Evolutionary conservation across 164 flowering plant species (phyloP), one percentile per base, ranked within the genome.

Genomic region (Vitis rupestris): DNA sequence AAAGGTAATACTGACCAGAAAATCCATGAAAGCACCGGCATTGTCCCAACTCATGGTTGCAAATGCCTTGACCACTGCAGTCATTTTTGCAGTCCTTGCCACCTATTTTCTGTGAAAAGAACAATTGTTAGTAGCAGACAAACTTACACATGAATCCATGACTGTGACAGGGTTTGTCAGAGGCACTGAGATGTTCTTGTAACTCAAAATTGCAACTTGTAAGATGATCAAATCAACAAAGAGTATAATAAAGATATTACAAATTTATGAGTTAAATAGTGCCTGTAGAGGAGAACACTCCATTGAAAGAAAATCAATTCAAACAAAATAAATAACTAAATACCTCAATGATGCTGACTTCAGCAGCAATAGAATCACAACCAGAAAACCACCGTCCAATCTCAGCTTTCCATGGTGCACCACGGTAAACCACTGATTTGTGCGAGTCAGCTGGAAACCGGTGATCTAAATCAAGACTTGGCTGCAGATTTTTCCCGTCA

Each of bases 21-120:
- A 65, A 95, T 70, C 99, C 99, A 82, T 91, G 99, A 82, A 93
- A 95, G 78, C 99, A 95, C 19, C 92, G 85, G 78, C 99, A 95
- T 70, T 86, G 83, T 70, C 98, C 97, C 69, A 91, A 78, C 78
- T 91, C 97, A 68, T 67, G 81, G 73, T 95, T 95, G 70, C 99
- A 95, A 76, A 93, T 80, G 37, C 99, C 99, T 78, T 86, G 97
- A 79, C 92, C 91, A 75, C 88, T 88, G 70, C 99, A 95, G 60
- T 88, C 83, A 68, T 85, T 82, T 77, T 79, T 82, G 86, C 99
- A 95, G 70, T 70, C 75, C 73, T 73, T 82, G 63, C 93, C 90
- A 73, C 94, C 82, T n/a, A 95, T 83, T 72, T 69, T 75, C 98
- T 95, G 87, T 71, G 54, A 71, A 76, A 19, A 75, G 9, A 59